Evolutionary conservation across 1,284 basidiomycete genomes (phyloP), one percentile per base, ranked within the genome.

Genomic region (Austroboletus novae-zelandiae): DNA sequence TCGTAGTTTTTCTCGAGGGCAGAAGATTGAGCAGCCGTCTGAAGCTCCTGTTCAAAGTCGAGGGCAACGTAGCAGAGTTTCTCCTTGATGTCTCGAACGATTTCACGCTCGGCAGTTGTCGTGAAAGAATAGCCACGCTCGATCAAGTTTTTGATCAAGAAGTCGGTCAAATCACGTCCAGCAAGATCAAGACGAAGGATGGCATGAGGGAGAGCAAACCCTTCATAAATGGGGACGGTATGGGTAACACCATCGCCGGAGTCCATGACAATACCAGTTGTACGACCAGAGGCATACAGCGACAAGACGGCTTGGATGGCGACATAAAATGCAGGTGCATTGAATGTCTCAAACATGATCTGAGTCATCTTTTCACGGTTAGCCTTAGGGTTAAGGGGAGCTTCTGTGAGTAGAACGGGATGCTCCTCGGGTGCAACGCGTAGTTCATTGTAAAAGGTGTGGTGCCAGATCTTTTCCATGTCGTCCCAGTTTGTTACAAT

Each of bases 11-110:
- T 97, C 79, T 96, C 94, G 52, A 96, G 68, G 43, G 91, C 86
- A 51, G 91, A 94, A 27, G 91, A 94, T 72, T 94, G 90, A 57
- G 91, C 89, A 41, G 94, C 92, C 40, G 90, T 94, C 77, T 93
- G 89, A 64, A 97, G 80, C 77, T 97, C 94, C 76, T 97, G 90
- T 74, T 96, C 93, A 68, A 96, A 97, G 78, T 97, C 94, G 62
- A 96, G 84, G 36, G 94, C 94, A 64, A 97, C 93, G 74, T 97
- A 97, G 78, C 94, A 96, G 46, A 97, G 86, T 80, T 95, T 96
- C 83, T 97, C 94, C 82, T 97, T 97, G 81, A 97, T 95, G 74
- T 97, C 94, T 66, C 94, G 85, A 66, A 97, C 94, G 57, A 97
- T 94, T 85, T 96, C 94, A 69, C 89, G 86, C 78, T 95, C 93